Evolutionary conservation across 2,329 filamentous ascomycete species (phyloP).

Genomic region (Hypocreales sp.): DNA sequence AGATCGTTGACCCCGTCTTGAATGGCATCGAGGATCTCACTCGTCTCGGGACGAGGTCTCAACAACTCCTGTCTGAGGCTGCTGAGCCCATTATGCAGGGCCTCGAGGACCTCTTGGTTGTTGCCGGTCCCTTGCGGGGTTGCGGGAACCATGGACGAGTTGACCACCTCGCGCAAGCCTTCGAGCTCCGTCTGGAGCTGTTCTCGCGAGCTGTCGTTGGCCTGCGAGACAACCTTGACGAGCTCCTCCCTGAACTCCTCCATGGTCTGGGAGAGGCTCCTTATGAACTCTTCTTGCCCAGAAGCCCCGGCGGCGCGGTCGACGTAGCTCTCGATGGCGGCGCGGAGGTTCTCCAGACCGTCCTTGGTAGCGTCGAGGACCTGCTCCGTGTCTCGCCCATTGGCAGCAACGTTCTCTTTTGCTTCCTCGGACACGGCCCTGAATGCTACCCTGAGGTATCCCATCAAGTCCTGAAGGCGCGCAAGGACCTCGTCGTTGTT

Average conservation of each 20-base stretch:
- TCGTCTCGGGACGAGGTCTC: constrained; percentile 51
- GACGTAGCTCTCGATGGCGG: constrained; percentile 69
- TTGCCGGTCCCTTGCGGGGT: constrained; percentile 27
- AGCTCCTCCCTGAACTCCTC: constrained; percentile 54
- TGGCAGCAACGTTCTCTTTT: constrained; percentile 67
- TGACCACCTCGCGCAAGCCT: constrained; percentile 62
- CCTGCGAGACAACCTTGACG: constrained; percentile 38
- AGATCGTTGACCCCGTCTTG: constrained; percentile 76
- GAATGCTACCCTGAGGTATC: constrained; percentile 43
- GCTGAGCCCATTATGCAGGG: constrained; percentile 57
- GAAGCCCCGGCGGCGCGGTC: constrained; percentile 54
- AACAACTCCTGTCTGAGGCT: constrained; percentile 63
- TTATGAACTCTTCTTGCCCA: constrained; percentile 65
- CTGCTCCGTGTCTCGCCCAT: constrained; percentile 72
- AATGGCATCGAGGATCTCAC: constrained; percentile 77
- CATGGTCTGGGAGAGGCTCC: constrained; percentile 48
- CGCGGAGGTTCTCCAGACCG: constrained; percentile 65
- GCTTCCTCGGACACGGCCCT: constrained; percentile 43
- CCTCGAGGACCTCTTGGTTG: constrained; percentile 54
- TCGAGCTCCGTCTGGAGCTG: constrained; percentile 73
- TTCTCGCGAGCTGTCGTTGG: constrained; percentile 34
- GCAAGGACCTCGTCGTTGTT: constrained; percentile 34
- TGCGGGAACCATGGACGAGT: constrained; percentile 49
- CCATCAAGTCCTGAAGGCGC: constrained; percentile 50
- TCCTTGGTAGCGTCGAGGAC: constrained; percentile 79